Evolutionary conservation across 805 yeast genomes (phyloP).

Genomic region (Hanseniaspora singularis): DNA sequence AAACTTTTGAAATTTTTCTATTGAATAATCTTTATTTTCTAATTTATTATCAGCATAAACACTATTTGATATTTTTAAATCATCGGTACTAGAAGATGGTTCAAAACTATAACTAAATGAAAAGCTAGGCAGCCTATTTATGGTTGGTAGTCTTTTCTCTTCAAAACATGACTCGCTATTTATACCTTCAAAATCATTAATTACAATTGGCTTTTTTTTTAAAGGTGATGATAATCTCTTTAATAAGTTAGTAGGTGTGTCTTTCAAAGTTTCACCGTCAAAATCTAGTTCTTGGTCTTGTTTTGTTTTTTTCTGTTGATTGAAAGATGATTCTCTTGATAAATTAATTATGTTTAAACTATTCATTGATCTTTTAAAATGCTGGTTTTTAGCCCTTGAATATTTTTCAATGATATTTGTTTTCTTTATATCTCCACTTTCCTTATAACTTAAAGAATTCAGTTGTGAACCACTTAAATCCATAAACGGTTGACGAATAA

Average conservation of each 20-base stretch:
- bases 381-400: slow-evolving; percentile 6
- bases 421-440: not conserved
- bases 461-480: not conserved
- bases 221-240: not conserved
- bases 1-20: slow-evolving; percentile 2
- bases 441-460: not conserved
- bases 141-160: not conserved
- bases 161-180: not conserved
- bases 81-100: no score
- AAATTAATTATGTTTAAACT: slow-evolving; percentile 1
- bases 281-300: not conserved
- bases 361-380: slow-evolving; percentile 9
- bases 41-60: not conserved
- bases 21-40: not conserved
- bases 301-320: not conserved
- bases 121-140: slow-evolving; percentile 10
- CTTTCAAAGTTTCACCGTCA: slow-evolving; percentile 1
- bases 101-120: slow-evolving; percentile 15
- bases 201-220: not conserved
- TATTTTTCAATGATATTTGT: slow-evolving; percentile 4
- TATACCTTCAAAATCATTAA: not conserved
- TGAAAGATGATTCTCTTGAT: not conserved
- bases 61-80: no score
- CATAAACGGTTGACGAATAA: not conserved
- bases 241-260: not conserved